These are phyloP conservation scores for Candida jianshihensis DNA, from an alignment of 805 yeast genomes.

Conservation along the genomic window DNA sequence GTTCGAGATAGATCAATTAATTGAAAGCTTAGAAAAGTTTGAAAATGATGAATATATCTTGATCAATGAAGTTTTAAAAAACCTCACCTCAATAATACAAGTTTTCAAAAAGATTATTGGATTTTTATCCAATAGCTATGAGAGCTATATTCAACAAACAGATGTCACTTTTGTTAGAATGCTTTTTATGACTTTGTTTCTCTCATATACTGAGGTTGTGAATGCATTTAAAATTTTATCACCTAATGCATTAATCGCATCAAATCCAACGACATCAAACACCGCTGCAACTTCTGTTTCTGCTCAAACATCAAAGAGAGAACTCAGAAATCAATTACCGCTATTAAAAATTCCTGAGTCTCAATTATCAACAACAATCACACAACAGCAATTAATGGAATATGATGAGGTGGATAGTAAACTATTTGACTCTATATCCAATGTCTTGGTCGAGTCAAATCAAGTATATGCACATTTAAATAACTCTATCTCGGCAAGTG, in stretches of 20 bases:
- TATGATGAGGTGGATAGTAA: conserved; percentile 56
- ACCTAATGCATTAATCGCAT: conserved; percentile 6
- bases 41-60: conserved; percentile 26
- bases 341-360: conserved; percentile 19
- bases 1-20: conserved; percentile 47
- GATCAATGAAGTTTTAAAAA: conserved; percentile 31
- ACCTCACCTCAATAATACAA: conserved; percentile 29
- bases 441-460: conserved; percentile 63
- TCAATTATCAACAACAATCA: conserved; percentile 5
- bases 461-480: conserved; percentile 73
- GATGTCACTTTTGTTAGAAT: conserved; percentile 62
- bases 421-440: conserved; percentile 54
- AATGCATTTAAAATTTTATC: conserved; percentile 51
- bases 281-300: conserved; percentile 9
- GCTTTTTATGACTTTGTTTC: conserved; percentile 52
- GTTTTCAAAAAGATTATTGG: conserved; percentile 48
- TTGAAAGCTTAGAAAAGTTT: conserved; percentile 46
- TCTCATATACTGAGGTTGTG: conserved; percentile 58
- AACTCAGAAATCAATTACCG: conserved; percentile 15
- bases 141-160: conserved; percentile 42
- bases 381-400: conserved; percentile 23
- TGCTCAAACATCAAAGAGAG: conserved; percentile 3
- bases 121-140: conserved; percentile 40
- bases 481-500: conserved; percentile 58
- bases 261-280: not conserved